phyloP scores from a whole-genome alignment of 768 basidiomycete genomes.

The Naganishia randhawae region DNA sequence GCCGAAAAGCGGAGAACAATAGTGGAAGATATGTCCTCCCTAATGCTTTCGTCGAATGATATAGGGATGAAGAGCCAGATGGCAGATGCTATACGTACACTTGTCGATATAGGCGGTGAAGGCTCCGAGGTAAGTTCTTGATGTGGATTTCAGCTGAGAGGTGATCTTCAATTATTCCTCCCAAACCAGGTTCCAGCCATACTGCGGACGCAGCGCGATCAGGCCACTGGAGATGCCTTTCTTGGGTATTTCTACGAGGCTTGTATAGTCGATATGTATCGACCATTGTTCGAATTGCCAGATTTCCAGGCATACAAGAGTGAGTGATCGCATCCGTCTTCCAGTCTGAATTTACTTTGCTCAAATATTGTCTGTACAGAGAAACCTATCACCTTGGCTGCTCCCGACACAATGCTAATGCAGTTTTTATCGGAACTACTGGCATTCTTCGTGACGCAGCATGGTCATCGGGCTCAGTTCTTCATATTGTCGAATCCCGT shows the following conservation, averaged over 20 bases:
- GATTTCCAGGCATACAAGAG: conserved; percentile 61
- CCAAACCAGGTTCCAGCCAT: conserved; percentile 25
- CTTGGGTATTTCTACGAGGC: conserved; percentile 86
- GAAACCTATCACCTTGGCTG: conserved; percentile 45
- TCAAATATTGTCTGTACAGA: conserved; percentile 9
- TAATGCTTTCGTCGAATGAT: conserved; percentile 75
- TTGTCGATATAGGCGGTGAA: conserved; percentile 65
- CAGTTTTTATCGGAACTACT: conserved; percentile 87
- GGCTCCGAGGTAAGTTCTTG: conserved; percentile 42
- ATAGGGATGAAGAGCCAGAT: conserved; percentile 84
- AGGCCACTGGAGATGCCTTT: conserved; percentile 80
- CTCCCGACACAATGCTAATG: conserved; percentile 76
- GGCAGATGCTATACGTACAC: conserved; percentile 75
- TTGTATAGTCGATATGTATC: conserved; percentile 71
- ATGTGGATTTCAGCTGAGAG: no score
- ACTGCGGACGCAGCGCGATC: conserved; percentile 56
- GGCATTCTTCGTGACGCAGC: conserved; percentile 80
- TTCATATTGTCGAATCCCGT: conserved; percentile 79
- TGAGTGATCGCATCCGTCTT: conserved; percentile 38
- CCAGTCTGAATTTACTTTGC: not conserved
- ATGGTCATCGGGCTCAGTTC: conserved; percentile 87
- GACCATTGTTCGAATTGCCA: conserved; percentile 70
- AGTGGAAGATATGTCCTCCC: conserved; percentile 67
- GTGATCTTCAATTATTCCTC: no score
- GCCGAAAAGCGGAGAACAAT: conserved; percentile 59